Base-by-base conservation (phyloP, 2,329 filamentous ascomycete genomes). In the Phoma sp. region DNA sequence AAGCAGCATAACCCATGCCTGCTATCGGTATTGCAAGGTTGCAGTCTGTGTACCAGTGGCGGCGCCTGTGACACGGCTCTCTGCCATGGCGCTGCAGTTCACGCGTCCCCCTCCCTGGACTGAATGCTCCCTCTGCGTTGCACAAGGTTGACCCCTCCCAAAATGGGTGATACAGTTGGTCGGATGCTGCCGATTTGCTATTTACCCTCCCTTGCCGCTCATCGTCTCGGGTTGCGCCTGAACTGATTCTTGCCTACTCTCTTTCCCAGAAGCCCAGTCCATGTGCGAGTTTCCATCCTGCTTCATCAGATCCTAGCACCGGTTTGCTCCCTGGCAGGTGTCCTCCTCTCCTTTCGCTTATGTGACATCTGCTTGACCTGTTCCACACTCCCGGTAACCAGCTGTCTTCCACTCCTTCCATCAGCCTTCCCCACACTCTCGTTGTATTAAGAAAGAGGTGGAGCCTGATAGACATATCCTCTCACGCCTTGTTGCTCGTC, bases 31-130 rank as follows among this genome's bases (percentile, higher is more conserved):
- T 64, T 67, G 67, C 68, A 68, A 58, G 60, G 70, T 73, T 67
- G 65, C 66, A 72, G 65, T 68, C 62, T 71, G 67, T 72, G 67
- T 64, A 47, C 58, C 67, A 58, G 51, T 67, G 69, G 67, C 65
- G 48, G 60, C 51, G 29, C 54, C 67, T 62, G 71, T 72, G 67
- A 68, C 63, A 73, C 67, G 40, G 27, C 29, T 63, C 56, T 55
- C 52, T 60, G 59, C 55, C 58, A 64, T 64, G 62, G 61, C 63
- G 57, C 58, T 58, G 48, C 54, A 60, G 52, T 65, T 67, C 62
- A 64, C 64, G 60, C 61, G 59, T 64, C 50, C 31, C n/a, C 25
- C 61, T 64, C 60, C 67, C 64, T 61, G 51, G 58, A 52, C 45
- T 39, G 52, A 56, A 36, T 63, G 55, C 65, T 70, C 61, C 63